Evolutionary conservation across 208 protist genomes (phyloP), one percentile per base, ranked within the genome.

Genomic region (Crithidia bombi): DNA sequence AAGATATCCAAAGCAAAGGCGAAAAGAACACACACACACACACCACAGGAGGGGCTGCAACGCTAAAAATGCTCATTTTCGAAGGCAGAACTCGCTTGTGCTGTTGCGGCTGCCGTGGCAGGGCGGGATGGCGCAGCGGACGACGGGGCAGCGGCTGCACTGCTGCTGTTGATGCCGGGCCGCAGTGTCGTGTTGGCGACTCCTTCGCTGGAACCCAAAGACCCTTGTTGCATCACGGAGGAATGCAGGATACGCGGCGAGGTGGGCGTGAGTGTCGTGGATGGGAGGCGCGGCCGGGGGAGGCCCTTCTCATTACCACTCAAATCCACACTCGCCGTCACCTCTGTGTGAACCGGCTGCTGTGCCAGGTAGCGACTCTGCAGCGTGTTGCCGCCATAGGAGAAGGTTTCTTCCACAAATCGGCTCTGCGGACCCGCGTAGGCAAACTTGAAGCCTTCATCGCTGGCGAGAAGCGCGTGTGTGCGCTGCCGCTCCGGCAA

Each of bases 381-480:
- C 28, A 94, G 62, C 19, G 90, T 84, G 57, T 91, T 85, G n/a
- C 82, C 87, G 6, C 51, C 69, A 74, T 90, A 87, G 17, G 73
- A 74, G 54, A 91, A 96, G 19, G 82, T 91, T 66, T 96, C 91
- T 49, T 85, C 65, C 10, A 96, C 91, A 65, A 93, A 76, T 25
- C 91, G 86, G 52, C 72, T 86, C 46, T 65, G 66, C 21, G 73
- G 69, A 3, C 65, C 59, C 61, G 82, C 82, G 75, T 86, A 74
- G 47, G 63, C 62, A 59, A 96, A 96, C 35, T 51, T 39, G 63
- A 83, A 94, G 44, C 89, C 87, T 65, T 93, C 87, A 58, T 93
- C 89, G 47, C 70, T 62, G 32, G 91, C 82, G 15, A 96, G 79
- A 51, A 96, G 76, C n/a, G 78, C 54, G 70, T 77, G 70, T n/a